phyloP scores from a whole-genome alignment of 768 basidiomycete species.

The Russula vinacea region DNA sequence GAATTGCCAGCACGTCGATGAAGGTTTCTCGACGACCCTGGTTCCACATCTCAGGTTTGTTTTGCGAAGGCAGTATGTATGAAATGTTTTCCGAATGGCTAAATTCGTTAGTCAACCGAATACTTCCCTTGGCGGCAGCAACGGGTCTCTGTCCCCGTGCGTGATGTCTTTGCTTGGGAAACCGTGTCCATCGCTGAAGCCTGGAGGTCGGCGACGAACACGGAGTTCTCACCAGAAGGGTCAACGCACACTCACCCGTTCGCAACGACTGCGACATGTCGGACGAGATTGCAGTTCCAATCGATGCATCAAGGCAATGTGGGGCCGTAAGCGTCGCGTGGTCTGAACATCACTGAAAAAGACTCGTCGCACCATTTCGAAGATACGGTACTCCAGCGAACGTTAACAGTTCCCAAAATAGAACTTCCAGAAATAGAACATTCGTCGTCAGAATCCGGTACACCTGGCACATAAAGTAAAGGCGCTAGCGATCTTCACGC shows the following conservation, averaged over 20 bases:
- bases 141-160: neutral
- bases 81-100: slow-evolving; percentile 19
- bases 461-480: neutral
- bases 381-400: neutral
- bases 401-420: too few species aligned
- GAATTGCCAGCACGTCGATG: neutral
- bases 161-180: neutral
- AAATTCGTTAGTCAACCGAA: neutral
- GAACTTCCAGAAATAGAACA: slow-evolving; percentile 12
- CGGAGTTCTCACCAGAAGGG: slow-evolving; percentile 17
- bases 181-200: neutral
- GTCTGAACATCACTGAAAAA: neutral
- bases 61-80: neutral
- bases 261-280: slow-evolving; percentile 16
- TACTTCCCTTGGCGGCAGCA: slow-evolving; percentile 3
- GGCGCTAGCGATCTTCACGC: neutral
- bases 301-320: neutral
- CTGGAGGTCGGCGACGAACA: neutral
- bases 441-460: neutral
- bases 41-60: neutral
- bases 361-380: neutral
- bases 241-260: slow-evolving; percentile 13
- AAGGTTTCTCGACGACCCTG: slow-evolving; percentile 5
- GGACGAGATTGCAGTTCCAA: slow-evolving; percentile 10
- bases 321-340: neutral